phyloP scores from a whole-genome alignment of 495 filamentous ascomycete genomes.

The Aspergillus steynii region DNA sequence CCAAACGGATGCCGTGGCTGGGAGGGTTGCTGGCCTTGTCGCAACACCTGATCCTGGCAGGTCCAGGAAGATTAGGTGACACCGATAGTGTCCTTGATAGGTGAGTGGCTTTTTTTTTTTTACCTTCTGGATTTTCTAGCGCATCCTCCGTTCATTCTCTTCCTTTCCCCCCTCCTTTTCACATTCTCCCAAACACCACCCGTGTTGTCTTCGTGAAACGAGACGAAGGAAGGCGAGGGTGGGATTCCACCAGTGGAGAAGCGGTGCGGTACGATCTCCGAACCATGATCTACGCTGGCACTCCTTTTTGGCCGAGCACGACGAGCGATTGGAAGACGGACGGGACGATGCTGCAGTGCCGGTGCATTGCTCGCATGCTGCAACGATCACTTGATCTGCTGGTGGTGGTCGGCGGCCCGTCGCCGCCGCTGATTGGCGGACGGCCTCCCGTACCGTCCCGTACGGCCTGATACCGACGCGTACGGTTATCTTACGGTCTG shows the following conservation, averaged over 20 bases:
- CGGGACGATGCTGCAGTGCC: constrained; percentile 28
- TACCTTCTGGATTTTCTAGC: constrained; percentile 17
- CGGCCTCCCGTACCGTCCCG: constrained; percentile 13
- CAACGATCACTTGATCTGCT: constrained; percentile 68
- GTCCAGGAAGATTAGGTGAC: constrained; percentile 71
- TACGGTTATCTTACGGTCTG: constrained; percentile 35
- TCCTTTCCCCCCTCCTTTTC: constrained; percentile 3
- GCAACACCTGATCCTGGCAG: constrained; percentile 68
- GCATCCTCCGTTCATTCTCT: constrained; percentile 25
- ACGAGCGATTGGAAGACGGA: constrained; percentile 26
- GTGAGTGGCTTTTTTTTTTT: constrained; percentile 58
- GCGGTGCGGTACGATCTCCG: constrained; percentile 35
- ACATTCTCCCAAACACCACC: not conserved
- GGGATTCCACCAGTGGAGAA: constrained; percentile 35
- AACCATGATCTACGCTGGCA: constrained; percentile 41
- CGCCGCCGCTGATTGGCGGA: constrained; percentile 14
- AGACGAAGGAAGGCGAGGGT: constrained; percentile 13
- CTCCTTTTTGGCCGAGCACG: constrained; percentile 5
- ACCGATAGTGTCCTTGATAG: constrained; percentile 81
- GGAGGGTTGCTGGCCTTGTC: constrained; percentile 66
- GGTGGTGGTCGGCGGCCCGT: constrained; percentile 16
- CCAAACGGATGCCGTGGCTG: constrained; percentile 84
- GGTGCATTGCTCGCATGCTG: constrained; percentile 57
- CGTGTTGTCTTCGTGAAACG: constrained; percentile 19
- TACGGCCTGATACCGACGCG: constrained; percentile 21